Evolutionary conservation across 495 filamentous ascomycete species (phyloP), one percentile per base, ranked within the genome.

Genomic region (Amphirosellinia nigrospora): DNA sequence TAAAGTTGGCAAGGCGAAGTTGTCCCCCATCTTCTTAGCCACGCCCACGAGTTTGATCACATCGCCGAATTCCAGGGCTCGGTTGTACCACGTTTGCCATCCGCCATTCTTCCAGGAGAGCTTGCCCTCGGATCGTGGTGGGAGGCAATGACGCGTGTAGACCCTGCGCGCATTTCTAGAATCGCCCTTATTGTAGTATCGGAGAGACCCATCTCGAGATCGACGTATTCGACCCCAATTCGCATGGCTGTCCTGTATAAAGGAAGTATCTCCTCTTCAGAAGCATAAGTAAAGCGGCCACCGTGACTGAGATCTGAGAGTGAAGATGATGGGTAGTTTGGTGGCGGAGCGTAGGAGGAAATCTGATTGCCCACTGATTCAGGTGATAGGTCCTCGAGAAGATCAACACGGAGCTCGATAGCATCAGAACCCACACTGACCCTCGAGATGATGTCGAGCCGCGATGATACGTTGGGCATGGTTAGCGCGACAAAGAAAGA

Each of bases 401-500:
- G 82, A 81, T 99, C 96, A n/a, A 97, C 93, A 5, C 96, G 89
- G 64, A 98, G 76, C 80, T 99, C 96, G 9, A 98, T 91, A 19
- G 96, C 96, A 80, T 99, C 96, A 15, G 92, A 92, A 11, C 96
- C 96, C 58, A 96, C 88, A 21, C 89, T 90, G 34, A 92, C 90
- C 70, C 87, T 82, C n/a, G 88, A 86, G 59, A 98, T 82, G 59
- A 89, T 81, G 41, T 91, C 85, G 13, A 89, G 76, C 10, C 87
- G 86, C 3, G 85, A 79, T 6, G 86, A 82, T 19, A 99, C 82
- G 75, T 92, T 85, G 16, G 95, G 93, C 48, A 94, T 80, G 0
- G 96, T 97, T 63, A 98, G 81, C 32, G 94, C 94, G 56, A 98
- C 91, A 75, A 99, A 99, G 84, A 96, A 98, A 23, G 92, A 93